A percentile compares a stretch with the other conserved stretches of the same genome.
These are phyloP conservation scores for Solanum pennellii DNA, from an alignment of 257 asterid species.

Conservation along the genomic window DNA sequence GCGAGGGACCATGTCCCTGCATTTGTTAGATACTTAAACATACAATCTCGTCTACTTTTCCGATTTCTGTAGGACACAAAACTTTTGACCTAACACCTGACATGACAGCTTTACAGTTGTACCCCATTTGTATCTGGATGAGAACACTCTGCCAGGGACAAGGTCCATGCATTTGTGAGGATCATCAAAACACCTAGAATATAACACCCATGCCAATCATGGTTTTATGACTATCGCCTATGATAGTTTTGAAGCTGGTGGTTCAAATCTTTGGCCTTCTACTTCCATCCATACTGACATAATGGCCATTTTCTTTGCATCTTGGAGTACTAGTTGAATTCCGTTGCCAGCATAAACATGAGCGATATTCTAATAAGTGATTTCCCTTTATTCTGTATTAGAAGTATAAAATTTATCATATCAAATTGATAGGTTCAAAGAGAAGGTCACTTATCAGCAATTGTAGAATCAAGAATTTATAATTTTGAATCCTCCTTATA, in stretches of 20 bases:
- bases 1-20: no score
- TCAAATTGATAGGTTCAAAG: not conserved
- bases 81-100: no score
- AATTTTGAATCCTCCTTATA: not conserved
- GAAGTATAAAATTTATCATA: not conserved
- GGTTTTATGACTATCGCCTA: constrained; percentile 42
- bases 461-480: not conserved
- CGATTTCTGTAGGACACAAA: no score
- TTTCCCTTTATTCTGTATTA: constrained; percentile 62
- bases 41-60: no score
- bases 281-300: constrained; percentile 46
- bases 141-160: no score
- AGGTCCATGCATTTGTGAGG: no score
- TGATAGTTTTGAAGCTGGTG: constrained; percentile 17
- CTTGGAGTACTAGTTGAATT: constrained; percentile 15
- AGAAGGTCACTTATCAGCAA: not conserved
- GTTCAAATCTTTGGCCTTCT: constrained; percentile 47
- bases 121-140: no score
- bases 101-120: no score
- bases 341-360: constrained; percentile 38
- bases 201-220: constrained; percentile 15
- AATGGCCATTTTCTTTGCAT: constrained; percentile 30
- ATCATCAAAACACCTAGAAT: no score
- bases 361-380: constrained; percentile 24
- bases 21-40: no score